Conservation (phyloP, 2,329 filamentous ascomycete species). For the Aureobasidium pullulans region DNA sequence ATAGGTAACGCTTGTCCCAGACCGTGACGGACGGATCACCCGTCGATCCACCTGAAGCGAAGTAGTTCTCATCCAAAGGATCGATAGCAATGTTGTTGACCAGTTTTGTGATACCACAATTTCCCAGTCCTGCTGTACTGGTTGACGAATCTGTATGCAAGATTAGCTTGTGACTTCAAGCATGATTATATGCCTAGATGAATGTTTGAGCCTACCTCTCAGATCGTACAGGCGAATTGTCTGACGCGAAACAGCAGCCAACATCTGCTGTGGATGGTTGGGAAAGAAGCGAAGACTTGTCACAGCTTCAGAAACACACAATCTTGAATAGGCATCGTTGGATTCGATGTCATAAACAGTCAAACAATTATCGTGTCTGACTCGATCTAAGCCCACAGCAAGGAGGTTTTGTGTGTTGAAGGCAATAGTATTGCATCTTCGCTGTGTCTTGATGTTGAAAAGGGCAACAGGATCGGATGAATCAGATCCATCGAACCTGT, state of each 20-base stretch:
- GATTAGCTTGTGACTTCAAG: not conserved
- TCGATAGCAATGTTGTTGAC: constrained; percentile 68
- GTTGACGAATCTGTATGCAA: constrained; percentile 13
- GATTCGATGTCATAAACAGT: constrained; percentile 74
- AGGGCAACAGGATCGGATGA: constrained; percentile 43
- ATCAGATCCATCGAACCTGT: constrained; percentile 52
- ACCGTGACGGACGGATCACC: constrained; percentile 68
- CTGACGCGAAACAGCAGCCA: constrained; percentile 68
- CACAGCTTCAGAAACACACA: constrained; percentile 60
- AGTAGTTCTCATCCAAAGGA: constrained; percentile 73
- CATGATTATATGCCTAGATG: not conserved
- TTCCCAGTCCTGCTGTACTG: constrained; percentile 29
- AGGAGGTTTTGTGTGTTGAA: constrained; percentile 66
- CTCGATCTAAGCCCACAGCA: constrained; percentile 71
- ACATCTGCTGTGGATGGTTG: constrained; percentile 64
- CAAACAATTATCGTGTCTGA: constrained; percentile 72
- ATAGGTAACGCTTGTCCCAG: constrained; percentile 61
- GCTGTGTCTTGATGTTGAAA: constrained; percentile 65
- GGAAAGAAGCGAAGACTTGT: constrained; percentile 78
- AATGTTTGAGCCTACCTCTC: constrained; percentile 49
- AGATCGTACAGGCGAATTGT: constrained; percentile 72
- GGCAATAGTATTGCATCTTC: constrained; percentile 73
- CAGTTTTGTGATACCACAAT: constrained; percentile 47
- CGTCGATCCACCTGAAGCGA: constrained; percentile 66
- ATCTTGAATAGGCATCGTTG: constrained; percentile 47